Base-by-base conservation (phyloP, 768 basidiomycete genomes). In the Lactarius akahatsu region DNA sequence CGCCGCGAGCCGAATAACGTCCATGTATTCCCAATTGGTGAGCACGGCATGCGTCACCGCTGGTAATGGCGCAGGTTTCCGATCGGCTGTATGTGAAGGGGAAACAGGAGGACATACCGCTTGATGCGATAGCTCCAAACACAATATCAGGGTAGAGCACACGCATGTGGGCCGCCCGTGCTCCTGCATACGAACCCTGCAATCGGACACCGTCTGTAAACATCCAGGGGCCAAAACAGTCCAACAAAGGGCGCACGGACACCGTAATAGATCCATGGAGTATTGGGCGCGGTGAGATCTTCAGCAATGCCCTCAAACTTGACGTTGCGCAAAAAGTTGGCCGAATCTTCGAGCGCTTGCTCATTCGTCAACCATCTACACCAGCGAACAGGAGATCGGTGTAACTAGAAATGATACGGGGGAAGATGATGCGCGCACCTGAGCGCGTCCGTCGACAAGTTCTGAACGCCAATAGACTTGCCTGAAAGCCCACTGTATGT, bases 231-330 rank as follows among this genome's bases (percentile, higher is more conserved):
- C 10, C 23, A 23, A 38, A 28, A 30, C 23, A 20, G 23, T 40
- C 28, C 40, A 36, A 18, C 34, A 32, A 54, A 16, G 15, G 57
- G 38, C 10, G 60, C 67, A 71, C 85, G 50, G 74, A 93, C 95
- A 16, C 96, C 96, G 72, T 96, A 96, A 75, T 96, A 94, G 63
- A 94, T 93, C 92, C 92, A 94, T 10, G 92, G 91, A 1, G 88
- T 88, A 34, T 78, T 78, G 20, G 89, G 85, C 13, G 92, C 83
- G 20, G 88, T 89, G 69, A 93, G 72, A 72, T 91, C 84, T 71
- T 89, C 87, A 1, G 82, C 77, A 58, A 95, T 85, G 1, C 86
- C 90, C 8, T 81, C 76, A 71, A 96, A 89, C 71, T 87, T 83
- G 74, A 96, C 85, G 67, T 88, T 85, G 8, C 83, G 79, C 85